phyloP scores from a whole-genome alignment of 371 early-diverging fungal species.

The Apophysomyces sp. region DNA sequence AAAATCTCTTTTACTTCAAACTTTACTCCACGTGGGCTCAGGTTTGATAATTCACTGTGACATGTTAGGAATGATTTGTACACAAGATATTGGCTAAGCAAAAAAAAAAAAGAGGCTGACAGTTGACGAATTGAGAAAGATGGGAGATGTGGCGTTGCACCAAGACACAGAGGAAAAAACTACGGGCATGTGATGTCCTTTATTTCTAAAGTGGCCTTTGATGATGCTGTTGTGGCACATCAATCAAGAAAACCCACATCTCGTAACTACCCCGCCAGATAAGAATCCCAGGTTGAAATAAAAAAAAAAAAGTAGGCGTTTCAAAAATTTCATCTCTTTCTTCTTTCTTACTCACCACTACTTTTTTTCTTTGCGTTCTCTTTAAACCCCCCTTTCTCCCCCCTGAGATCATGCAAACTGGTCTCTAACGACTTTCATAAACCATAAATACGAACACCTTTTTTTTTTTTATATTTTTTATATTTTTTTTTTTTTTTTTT shows the following conservation, averaged over 20 bases:
- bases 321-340: neutral
- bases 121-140: neutral
- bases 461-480: neutral
- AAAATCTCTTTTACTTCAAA: neutral
- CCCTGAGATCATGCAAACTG: neutral
- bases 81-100: neutral
- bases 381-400: neutral
- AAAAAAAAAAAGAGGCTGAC: neutral
- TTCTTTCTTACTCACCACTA: neutral
- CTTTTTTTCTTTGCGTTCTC: neutral
- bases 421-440: neutral
- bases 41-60: neutral
- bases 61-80: neutral
- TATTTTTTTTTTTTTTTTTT: neutral
- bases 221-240: neutral
- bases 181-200: slow-evolving; percentile 1
- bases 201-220: neutral
- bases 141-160: neutral
- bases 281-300: neutral
- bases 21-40: neutral
- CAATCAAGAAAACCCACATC: slow-evolving; percentile 1
- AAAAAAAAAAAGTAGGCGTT: slow-evolving; percentile 2
- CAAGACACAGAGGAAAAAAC: neutral
- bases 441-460: neutral
- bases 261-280: slow-evolving; percentile 3